Evolutionary conservation across 495 filamentous ascomycete species (phyloP).

Genomic region (Trichoderma asperelloides): DNA sequence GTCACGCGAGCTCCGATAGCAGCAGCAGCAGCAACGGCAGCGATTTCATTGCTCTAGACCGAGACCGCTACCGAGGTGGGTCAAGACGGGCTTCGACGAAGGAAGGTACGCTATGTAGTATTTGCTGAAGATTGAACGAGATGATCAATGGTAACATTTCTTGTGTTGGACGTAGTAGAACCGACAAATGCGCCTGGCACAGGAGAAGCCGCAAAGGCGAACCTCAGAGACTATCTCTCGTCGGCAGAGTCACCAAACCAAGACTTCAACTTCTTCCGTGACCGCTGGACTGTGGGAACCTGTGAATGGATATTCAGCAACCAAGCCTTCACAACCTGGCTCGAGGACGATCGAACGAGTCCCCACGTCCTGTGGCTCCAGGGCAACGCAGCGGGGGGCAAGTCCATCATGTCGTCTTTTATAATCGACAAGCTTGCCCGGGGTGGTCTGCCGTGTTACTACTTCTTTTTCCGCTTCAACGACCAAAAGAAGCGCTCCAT

Average conservation of each 20-base stretch:
- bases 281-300: slow-evolving; percentile 28
- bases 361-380: slow-evolving; percentile 23
- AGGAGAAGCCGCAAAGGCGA: not conserved
- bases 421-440: slow-evolving; percentile 22
- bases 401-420: slow-evolving; percentile 28
- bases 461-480: slow-evolving; percentile 25
- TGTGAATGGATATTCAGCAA: slow-evolving; percentile 26
- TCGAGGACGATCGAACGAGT: not conserved
- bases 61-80: not conserved
- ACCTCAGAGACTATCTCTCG: not conserved
- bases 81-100: not conserved
- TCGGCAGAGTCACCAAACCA: slow-evolving; percentile 4
- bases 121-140: not conserved
- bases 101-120: slow-evolving; percentile 13
- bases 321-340: slow-evolving; percentile 19
- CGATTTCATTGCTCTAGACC: not conserved
- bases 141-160: not conserved
- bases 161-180: not conserved
- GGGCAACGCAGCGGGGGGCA: slow-evolving; percentile 24
- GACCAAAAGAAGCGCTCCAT: slow-evolving; percentile 18
- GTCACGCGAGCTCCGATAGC: not conserved
- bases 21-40: not conserved
- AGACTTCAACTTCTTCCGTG: slow-evolving; percentile 21
- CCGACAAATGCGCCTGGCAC: not conserved
- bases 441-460: slow-evolving; percentile 20